These are phyloP conservation scores for Triangularia verruculosa DNA, from an alignment of 2,329 filamentous ascomycete genomes.

Conservation along the genomic window DNA sequence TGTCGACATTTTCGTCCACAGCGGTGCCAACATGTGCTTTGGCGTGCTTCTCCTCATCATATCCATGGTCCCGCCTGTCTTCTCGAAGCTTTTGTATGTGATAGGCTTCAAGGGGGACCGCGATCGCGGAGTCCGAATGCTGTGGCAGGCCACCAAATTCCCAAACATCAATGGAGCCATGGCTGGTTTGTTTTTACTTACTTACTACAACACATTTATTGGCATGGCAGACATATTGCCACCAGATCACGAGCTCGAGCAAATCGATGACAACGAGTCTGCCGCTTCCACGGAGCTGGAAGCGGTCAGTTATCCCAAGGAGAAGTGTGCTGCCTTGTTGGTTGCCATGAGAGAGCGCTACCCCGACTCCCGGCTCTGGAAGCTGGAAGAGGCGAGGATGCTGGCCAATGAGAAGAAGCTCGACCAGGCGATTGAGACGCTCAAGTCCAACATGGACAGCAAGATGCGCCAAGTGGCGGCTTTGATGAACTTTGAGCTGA, in stretches of 20 bases:
- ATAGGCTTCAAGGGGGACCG: constrained; percentile 91
- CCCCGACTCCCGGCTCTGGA: constrained; percentile 80
- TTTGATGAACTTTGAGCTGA: constrained; percentile 80
- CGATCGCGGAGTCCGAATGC: constrained; percentile 74
- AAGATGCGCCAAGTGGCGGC: constrained; percentile 87
- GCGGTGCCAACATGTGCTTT: constrained; percentile 84
- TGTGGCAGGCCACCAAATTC: constrained; percentile 87
- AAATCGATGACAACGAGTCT: constrained; percentile 31
- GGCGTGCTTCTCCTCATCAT: constrained; percentile 81
- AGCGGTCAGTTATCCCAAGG: constrained; percentile 68
- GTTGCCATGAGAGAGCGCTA: constrained; percentile 72
- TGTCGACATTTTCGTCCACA: constrained; percentile 84
- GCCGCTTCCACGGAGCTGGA: constrained; percentile 54
- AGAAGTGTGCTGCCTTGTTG: constrained; percentile 65
- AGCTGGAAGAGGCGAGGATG: constrained; percentile 81
- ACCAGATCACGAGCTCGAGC: constrained; percentile 50
- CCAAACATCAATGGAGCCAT: constrained; percentile 91
- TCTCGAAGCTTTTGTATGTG: constrained; percentile 80
- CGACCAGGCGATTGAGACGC: constrained; percentile 62
- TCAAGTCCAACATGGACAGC: constrained; percentile 58
- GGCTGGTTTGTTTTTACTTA: constrained; percentile 74
- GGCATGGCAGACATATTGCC: constrained; percentile 87
- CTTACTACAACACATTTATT: constrained; percentile 84
- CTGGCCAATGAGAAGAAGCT: constrained; percentile 65
- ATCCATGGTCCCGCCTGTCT: constrained; percentile 89